These are phyloP conservation scores for Aspergillus leporis DNA, from an alignment of 495 filamentous ascomycete species.

Conservation along the genomic window DNA sequence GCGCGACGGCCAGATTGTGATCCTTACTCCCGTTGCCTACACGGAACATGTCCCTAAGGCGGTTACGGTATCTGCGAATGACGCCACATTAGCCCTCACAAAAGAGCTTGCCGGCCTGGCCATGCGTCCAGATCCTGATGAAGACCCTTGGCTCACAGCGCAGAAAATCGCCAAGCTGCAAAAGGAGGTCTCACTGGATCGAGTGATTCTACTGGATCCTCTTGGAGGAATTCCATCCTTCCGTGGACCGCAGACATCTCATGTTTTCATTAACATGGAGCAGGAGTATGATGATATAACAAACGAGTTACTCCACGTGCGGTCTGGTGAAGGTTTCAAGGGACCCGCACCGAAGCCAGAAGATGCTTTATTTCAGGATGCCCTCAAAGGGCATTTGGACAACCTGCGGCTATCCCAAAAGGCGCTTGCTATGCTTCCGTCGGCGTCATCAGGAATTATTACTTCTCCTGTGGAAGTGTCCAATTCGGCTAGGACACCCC, in stretches of 20 bases:
- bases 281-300: constrained; percentile 77
- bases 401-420: constrained; percentile 72
- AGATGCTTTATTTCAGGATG: constrained; percentile 20
- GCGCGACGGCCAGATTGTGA: constrained; percentile 72
- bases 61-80: constrained; percentile 59
- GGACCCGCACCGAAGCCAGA: constrained; percentile 15
- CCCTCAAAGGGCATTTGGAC: constrained; percentile 55
- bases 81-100: constrained; percentile 70
- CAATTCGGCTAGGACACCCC: constrained; percentile 51
- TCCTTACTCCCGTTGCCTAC: constrained; percentile 72
- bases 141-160: constrained; percentile 44
- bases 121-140: constrained; percentile 40
- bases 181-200: constrained; percentile 68
- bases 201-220: constrained; percentile 87
- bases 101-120: constrained; percentile 67
- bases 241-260: constrained; percentile 64
- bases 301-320: constrained; percentile 50
- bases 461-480: constrained; percentile 85
- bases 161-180: constrained; percentile 47
- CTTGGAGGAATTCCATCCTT: constrained; percentile 80
- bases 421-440: constrained; percentile 74
- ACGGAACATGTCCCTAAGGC: constrained; percentile 57
- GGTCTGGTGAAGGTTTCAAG: background rate
- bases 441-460: constrained; percentile 81
- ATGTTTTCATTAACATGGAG: constrained; percentile 93